These are phyloP conservation scores for Dacryopinax spathularia DNA, from an alignment of 768 basidiomycete species.

Conservation along the genomic window DNA sequence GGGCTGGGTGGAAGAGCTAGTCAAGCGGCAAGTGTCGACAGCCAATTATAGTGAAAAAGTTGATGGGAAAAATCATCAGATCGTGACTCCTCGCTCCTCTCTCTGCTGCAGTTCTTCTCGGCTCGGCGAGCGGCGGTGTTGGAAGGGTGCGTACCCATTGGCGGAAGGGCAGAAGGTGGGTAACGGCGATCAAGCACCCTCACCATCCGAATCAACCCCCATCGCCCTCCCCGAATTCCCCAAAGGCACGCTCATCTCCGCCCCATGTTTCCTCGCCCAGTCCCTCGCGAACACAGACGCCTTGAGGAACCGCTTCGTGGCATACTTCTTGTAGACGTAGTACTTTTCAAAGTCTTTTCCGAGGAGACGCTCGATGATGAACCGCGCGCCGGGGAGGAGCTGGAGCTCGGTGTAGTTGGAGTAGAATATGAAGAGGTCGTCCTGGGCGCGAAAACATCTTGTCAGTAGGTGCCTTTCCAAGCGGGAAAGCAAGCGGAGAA, in stretches of 20 bases:
- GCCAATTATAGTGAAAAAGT: too few species aligned
- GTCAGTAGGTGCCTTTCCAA: neutral
- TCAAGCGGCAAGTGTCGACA: too few species aligned
- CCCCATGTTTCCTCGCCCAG: constrained; percentile 24
- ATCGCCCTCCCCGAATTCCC: too few species aligned
- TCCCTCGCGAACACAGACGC: constrained; percentile 35
- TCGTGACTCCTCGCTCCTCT: too few species aligned
- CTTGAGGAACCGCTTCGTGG: constrained; percentile 94
- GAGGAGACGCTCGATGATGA: constrained; percentile 69
- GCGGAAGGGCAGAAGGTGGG: too few species aligned
- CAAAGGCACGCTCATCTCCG: neutral
- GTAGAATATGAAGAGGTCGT: constrained; percentile 81
- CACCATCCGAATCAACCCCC: too few species aligned
- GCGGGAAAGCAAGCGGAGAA: neutral
- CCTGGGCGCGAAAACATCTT: constrained; percentile 46
- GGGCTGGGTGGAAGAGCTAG: too few species aligned
- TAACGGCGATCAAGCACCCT: too few species aligned
- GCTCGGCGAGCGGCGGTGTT: too few species aligned
- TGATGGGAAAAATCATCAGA: too few species aligned
- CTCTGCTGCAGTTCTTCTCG: too few species aligned
- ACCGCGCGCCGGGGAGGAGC: constrained; percentile 60
- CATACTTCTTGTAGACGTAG: constrained; percentile 92
- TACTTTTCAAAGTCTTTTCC: constrained; percentile 67
- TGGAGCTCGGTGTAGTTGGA: constrained; percentile 86
- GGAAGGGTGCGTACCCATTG: too few species aligned